Conservation (phyloP, 148 eudicot genomes). For the Drosera capensis region DNA sequence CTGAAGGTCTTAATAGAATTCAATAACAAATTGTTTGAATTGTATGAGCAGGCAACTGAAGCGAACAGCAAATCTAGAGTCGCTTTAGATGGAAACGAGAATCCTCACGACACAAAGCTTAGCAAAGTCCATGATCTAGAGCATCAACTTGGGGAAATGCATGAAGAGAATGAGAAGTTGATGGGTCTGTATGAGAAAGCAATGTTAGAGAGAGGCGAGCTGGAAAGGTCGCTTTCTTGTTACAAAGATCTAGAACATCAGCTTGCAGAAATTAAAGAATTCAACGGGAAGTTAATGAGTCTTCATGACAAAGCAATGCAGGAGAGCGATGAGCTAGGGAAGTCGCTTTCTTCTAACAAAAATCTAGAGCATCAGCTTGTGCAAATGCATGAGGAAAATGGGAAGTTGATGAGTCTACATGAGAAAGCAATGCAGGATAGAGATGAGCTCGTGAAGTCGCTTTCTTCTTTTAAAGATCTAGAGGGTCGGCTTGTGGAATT, state of each 20-base stretch:
- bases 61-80: constrained; percentile 17
- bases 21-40: constrained; percentile 76
- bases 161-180: constrained; percentile 54
- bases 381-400: constrained; percentile 16
- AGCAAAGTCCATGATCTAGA: constrained; percentile 20
- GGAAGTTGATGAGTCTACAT: constrained; percentile 10
- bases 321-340: constrained; percentile 79
- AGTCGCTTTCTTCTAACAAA: constrained; percentile 44
- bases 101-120: constrained; percentile 12
- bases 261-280: constrained; percentile 75
- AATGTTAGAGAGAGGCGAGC: no score
- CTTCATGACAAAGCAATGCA: constrained; percentile 93
- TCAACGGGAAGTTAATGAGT: constrained; percentile 75
- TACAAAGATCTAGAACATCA: no score
- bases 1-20: constrained; percentile 71
- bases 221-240: no score
- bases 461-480: no score
- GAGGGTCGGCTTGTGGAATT: no score
- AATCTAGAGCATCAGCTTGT: no score
- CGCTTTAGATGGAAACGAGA: constrained; percentile 2
- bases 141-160: constrained; percentile 38
- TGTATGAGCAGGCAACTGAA: constrained; percentile 65
- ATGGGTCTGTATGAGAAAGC: constrained; percentile 51
- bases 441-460: no score
- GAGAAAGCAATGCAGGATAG: no score